Conservation (phyloP, 257 asterid genomes). For the Parsonsia alboflavescens region DNA sequence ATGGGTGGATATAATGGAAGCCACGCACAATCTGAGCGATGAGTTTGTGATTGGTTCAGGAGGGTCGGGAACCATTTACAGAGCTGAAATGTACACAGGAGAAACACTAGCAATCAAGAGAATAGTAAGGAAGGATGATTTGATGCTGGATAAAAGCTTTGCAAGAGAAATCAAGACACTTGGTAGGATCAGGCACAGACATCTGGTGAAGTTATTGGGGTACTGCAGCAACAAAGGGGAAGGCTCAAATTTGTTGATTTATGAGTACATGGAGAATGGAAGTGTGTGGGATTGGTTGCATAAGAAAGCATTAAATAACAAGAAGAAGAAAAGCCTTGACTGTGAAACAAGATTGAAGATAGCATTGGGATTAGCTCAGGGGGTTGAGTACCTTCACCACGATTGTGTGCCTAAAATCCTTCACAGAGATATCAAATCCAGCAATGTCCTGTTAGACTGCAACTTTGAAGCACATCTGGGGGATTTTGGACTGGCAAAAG, state of each 20-base stretch:
- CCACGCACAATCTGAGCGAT: slow-evolving; percentile 74
- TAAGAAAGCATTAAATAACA: slow-evolving; percentile 40
- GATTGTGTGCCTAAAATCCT: slow-evolving; percentile 90
- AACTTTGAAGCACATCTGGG: slow-evolving; percentile 92
- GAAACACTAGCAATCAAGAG: slow-evolving; percentile 83
- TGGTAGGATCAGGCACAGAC: slow-evolving; percentile 83
- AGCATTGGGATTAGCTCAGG: slow-evolving; percentile 84
- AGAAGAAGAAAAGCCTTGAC: slow-evolving; percentile 50
- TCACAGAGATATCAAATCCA: slow-evolving; percentile 85
- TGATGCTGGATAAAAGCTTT: slow-evolving; percentile 68
- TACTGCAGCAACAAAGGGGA: slow-evolving; percentile 61
- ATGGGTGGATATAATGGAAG: slow-evolving; percentile 89
- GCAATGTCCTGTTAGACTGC: slow-evolving; percentile 69
- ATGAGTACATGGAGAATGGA: slow-evolving; percentile 94
- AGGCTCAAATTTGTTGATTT: slow-evolving; percentile 65
- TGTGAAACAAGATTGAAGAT: slow-evolving; percentile 75
- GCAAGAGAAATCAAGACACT: slow-evolving; percentile 85
- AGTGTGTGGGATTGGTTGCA: slow-evolving; percentile 92
- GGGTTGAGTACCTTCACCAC: slow-evolving; percentile 88
- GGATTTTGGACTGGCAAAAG: slow-evolving; percentile 87
- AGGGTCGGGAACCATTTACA: slow-evolving; percentile 78
- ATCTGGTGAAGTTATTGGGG: slow-evolving; percentile 76
- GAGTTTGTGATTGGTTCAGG: slow-evolving; percentile 82
- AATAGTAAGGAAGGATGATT: slow-evolving; percentile 58
- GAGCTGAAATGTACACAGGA: slow-evolving; percentile 62